Percentiles rank a stretch among this genome's conserved stretches.
Evolutionary conservation across 306 rosid species (phyloP).

Genomic region (Senna siamea): DNA sequence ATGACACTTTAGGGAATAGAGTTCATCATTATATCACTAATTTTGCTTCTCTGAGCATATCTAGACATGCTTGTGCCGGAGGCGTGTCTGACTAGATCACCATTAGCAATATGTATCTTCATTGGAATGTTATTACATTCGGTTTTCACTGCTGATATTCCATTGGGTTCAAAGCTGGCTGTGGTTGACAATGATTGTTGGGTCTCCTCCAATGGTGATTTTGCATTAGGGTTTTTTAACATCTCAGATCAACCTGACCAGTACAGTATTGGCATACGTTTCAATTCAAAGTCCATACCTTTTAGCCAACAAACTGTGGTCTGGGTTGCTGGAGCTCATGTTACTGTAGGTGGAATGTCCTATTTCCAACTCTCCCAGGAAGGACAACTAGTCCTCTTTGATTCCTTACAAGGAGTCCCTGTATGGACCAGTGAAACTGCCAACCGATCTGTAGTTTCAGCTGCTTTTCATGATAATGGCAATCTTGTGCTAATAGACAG

Average conservation of each 20-base stretch:
- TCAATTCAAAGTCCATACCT: conserved; percentile 68
- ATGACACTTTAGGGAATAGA: conserved; percentile 29
- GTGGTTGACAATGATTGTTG: conserved; percentile 56
- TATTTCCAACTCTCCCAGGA: conserved; percentile 59
- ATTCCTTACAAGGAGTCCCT: conserved; percentile 49
- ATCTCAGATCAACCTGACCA: conserved; percentile 56
- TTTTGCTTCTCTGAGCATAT: conserved; percentile 36
- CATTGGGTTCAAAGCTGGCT: conserved; percentile 69
- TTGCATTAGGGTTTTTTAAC: conserved; percentile 70
- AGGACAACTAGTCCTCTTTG: conserved; percentile 67
- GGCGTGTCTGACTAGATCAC: conserved; percentile 37
- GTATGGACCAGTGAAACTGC: conserved; percentile 66
- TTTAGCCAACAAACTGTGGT: conserved; percentile 55
- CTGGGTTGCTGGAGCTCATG: conserved; percentile 76
- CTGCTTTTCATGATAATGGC: conserved; percentile 63
- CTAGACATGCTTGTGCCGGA: conserved; percentile 59
- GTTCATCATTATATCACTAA: conserved; percentile 29
- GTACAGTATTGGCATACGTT: conserved; percentile 66
- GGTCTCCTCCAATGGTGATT: conserved; percentile 78
- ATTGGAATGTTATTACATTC: conserved; percentile 51
- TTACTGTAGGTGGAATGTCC: conserved; percentile 55
- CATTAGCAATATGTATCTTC: conserved; percentile 47
- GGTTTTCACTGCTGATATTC: conserved; percentile 53
- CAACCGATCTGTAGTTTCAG: conserved; percentile 56
- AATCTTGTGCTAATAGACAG: conserved; percentile 70